A percentile compares a stretch with the other conserved stretches of the same genome.
Conservation (phyloP, 2,329 filamentous ascomycete genomes). For the Xylaria sp. region DNA sequence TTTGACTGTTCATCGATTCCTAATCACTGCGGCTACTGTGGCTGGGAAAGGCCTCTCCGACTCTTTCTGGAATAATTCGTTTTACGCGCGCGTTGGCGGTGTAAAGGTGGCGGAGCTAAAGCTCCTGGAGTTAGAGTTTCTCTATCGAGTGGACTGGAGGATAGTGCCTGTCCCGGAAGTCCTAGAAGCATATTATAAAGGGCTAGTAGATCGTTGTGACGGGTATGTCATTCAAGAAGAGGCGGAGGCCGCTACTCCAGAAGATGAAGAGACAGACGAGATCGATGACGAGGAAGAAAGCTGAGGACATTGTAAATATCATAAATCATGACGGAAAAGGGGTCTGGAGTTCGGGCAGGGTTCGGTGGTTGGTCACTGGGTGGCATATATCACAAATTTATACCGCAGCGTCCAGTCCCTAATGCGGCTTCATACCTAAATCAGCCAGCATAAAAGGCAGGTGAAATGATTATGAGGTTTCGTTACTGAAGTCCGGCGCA, state of each 20-base stretch:
- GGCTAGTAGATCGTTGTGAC: conserved; percentile 76
- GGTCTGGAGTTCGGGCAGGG: conserved; percentile 32
- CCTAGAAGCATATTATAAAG: conserved; percentile 91
- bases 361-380: conserved; percentile 14
- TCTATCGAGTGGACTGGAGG: conserved; percentile 93
- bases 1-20: conserved; percentile 94
- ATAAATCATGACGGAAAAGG: conserved; percentile 24
- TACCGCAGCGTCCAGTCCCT: conserved; percentile 1
- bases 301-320: conserved; percentile 27
- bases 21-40: conserved; percentile 95
- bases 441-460: background rate
- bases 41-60: conserved; percentile 96
- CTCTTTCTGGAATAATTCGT: conserved; percentile 98
- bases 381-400: conserved; percentile 19
- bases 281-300: conserved; percentile 43
- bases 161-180: conserved; percentile 97
- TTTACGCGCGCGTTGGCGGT: conserved; percentile 92
- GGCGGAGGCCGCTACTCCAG: conserved; percentile 41
- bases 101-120: conserved; percentile 91
- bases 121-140: conserved; percentile 90
- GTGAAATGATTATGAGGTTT: background rate
- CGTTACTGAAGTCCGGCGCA: conserved; percentile 2
- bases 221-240: conserved; percentile 65
- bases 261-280: conserved; percentile 50
- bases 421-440: conserved; percentile 6